Percentiles rank a stretch among this genome's conserved stretches.
Conservation (phyloP, 441 rosid species). For the Viola pubescens region DNA sequence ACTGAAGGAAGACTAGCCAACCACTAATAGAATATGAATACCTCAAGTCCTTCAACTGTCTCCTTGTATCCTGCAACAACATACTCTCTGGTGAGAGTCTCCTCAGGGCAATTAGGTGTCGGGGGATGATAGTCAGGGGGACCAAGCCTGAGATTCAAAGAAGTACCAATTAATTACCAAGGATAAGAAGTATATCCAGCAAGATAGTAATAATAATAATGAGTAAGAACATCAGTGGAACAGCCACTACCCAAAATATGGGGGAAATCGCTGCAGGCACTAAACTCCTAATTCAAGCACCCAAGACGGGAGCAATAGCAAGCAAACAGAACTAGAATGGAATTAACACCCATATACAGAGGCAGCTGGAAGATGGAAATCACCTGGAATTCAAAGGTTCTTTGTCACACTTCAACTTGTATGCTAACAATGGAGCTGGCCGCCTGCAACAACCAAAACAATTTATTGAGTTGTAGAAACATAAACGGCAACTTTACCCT, state of each 20-base stretch:
- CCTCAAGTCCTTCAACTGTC: slow-evolving; percentile 97
- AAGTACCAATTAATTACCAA: slow-evolving; percentile 5
- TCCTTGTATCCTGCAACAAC: slow-evolving; percentile 84
- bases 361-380: slow-evolving; percentile 6
- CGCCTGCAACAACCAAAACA: slow-evolving; percentile 49
- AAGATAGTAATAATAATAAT: slow-evolving; percentile 16
- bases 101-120: slow-evolving; percentile 81
- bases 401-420: slow-evolving; percentile 93
- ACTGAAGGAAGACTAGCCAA: not conserved
- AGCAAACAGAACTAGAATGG: not conserved
- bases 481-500: slow-evolving; percentile 5
- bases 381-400: slow-evolving; percentile 84
- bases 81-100: slow-evolving; percentile 80
- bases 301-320: not conserved
- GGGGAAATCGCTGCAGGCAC: not conserved
- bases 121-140: slow-evolving; percentile 97
- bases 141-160: slow-evolving; percentile 57
- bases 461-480: slow-evolving; percentile 7
- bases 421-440: slow-evolving; percentile 53
- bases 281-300: slow-evolving; percentile 9
- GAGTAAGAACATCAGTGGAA: slow-evolving; percentile 7
- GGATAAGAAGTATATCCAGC: slow-evolving; percentile 15
- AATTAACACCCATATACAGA: not conserved
- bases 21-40: slow-evolving; percentile 13
- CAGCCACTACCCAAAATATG: slow-evolving; percentile 8